Evolutionary conservation across 73 alveolate species (phyloP).

Genomic region (Paramecium primaurelia): DNA sequence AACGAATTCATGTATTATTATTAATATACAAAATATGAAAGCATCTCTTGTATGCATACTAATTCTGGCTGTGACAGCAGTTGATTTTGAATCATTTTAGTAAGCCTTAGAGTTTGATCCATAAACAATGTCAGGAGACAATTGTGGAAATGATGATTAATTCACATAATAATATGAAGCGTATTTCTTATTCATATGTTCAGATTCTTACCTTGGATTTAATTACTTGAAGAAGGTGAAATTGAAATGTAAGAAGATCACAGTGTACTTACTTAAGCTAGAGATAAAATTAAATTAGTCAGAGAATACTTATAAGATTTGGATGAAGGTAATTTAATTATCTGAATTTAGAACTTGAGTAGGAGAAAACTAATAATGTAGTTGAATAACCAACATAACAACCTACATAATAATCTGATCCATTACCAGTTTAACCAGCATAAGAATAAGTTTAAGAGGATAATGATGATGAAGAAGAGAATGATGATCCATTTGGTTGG

Average conservation of each 20-base stretch:
- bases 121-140: not conserved
- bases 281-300: constrained; percentile 6
- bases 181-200: not conserved
- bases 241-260: constrained; percentile 11
- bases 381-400: not conserved
- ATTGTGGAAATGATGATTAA: constrained; percentile 31
- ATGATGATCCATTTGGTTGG: constrained; percentile 54
- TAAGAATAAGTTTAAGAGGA: not conserved
- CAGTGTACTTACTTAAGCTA: not conserved
- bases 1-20: constrained; percentile 20
- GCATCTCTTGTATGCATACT: not conserved
- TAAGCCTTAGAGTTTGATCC: constrained; percentile 25
- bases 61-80: not conserved
- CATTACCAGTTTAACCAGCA: not conserved
- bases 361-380: not conserved
- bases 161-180: not conserved
- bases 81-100: not conserved
- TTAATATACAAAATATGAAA: not conserved
- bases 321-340: not conserved
- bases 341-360: not conserved
- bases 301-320: not conserved
- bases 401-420: not conserved
- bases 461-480: not conserved
- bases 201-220: not conserved
- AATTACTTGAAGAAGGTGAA: not conserved